These are phyloP conservation scores for Calonectria naviculata DNA, from an alignment of 2,329 filamentous ascomycete species.

Conservation along the genomic window DNA sequence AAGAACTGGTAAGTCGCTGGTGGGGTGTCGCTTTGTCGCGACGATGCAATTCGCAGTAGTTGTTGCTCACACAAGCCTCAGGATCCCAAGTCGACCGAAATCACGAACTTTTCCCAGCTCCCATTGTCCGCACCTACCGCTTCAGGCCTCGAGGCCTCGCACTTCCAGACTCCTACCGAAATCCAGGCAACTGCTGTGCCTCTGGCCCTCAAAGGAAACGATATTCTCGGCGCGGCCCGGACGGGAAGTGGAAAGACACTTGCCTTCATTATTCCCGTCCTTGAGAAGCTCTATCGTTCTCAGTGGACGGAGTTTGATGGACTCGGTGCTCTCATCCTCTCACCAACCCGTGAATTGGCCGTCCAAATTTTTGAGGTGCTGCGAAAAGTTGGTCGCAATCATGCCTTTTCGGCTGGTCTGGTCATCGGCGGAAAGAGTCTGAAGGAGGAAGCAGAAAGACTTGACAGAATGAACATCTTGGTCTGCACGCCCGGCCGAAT, in stretches of 20 bases:
- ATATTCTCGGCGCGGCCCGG: slow-evolving; percentile 94
- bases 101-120: slow-evolving; percentile 82
- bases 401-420: slow-evolving; percentile 90
- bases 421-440: slow-evolving; percentile 94
- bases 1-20: slow-evolving; percentile 45
- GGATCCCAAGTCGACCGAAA: slow-evolving; percentile 69
- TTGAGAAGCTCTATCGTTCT: slow-evolving; percentile 90
- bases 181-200: slow-evolving; percentile 93
- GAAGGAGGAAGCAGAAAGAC: slow-evolving; percentile 84
- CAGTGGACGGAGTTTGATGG: slow-evolving; percentile 94
- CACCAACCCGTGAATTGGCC: slow-evolving; percentile 92
- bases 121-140: slow-evolving; percentile 86
- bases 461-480: slow-evolving; percentile 95
- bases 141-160: slow-evolving; percentile 82
- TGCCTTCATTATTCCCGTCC: slow-evolving; percentile 89
- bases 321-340: slow-evolving; percentile 90
- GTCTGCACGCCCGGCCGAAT: slow-evolving; percentile 96
- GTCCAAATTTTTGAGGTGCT: slow-evolving; percentile 98
- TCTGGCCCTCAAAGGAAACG: slow-evolving; percentile 83
- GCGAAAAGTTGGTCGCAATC: slow-evolving; percentile 87
- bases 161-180: slow-evolving; percentile 91
- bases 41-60: background rate
- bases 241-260: slow-evolving; percentile 96
- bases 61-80: slow-evolving; percentile 42
- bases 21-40: slow-evolving; percentile 4